Percentiles rank a stretch among this genome's conserved stretches.
Conservation (phyloP, 805 yeast genomes). For the Kazachstania taianensis region DNA sequence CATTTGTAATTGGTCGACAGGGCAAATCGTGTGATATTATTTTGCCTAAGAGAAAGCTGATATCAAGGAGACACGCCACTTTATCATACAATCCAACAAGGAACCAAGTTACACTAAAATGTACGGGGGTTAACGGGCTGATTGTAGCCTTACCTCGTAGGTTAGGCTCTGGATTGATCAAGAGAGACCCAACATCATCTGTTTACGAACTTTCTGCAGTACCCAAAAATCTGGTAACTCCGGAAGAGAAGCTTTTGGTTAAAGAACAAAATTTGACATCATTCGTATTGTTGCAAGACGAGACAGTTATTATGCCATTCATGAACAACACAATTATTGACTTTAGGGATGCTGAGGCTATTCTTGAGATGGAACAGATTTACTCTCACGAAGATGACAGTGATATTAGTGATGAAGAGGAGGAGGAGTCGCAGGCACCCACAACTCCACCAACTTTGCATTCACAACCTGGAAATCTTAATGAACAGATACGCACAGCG, state of each 20-base stretch:
- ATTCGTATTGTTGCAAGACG: conserved; percentile 42
- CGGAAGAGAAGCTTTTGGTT: conserved; percentile 12
- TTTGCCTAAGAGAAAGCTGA: conserved; percentile 23
- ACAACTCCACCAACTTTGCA: neutral
- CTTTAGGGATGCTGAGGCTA: conserved; percentile 39
- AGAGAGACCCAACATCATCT: conserved; percentile 11
- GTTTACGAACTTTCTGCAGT: conserved; percentile 19
- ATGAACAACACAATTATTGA: conserved; percentile 55
- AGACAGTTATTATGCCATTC: conserved; percentile 54
- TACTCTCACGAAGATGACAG: conserved; percentile 34
- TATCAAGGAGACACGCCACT: conserved; percentile 27
- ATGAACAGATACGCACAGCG: too few relatives aligned
- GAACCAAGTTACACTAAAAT: conserved; percentile 44
- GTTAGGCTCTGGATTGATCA: conserved; percentile 27
- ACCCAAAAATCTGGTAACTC: neutral
- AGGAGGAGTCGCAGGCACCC: neutral
- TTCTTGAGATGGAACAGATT: conserved; percentile 6
- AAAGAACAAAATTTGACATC: conserved; percentile 17
- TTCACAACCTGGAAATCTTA: too few relatives aligned
- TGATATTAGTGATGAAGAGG: conserved; percentile 8
- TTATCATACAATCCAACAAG: conserved; percentile 33
- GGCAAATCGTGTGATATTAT: conserved; percentile 20
- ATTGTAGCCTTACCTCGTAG: conserved; percentile 49
- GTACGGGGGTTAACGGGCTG: conserved; percentile 78
- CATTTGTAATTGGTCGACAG: conserved; percentile 25